Conservation (phyloP, 140 eudicot genomes). For the Stevia rebaudiana region DNA sequence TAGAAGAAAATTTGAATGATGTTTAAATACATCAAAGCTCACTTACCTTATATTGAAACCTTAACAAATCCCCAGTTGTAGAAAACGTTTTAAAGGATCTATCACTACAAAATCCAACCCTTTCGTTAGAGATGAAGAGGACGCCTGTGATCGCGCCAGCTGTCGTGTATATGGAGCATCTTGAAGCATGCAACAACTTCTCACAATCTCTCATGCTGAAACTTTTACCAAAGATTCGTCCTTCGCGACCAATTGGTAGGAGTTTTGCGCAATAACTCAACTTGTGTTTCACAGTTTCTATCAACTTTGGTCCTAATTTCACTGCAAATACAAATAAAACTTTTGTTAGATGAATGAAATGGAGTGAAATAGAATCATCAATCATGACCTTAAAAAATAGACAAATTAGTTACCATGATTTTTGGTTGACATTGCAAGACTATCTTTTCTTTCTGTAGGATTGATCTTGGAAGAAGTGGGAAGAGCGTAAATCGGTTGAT, state of each 20-base stretch:
- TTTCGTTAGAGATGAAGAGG: slow-evolving; percentile 36
- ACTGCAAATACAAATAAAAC: too few relatives aligned
- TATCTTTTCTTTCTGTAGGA: slow-evolving; percentile 6
- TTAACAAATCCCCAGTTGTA: slow-evolving; percentile 29
- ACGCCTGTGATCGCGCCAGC: slow-evolving; percentile 37
- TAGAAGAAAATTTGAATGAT: too few relatives aligned
- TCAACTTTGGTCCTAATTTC: not conserved
- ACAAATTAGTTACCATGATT: too few relatives aligned
- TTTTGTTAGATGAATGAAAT: too few relatives aligned
- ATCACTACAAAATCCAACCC: slow-evolving; percentile 40
- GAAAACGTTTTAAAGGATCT: slow-evolving; percentile 29
- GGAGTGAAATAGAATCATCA: too few relatives aligned
- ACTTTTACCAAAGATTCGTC: slow-evolving; percentile 21
- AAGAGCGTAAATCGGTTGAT: not conserved
- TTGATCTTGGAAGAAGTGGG: slow-evolving; percentile 4
- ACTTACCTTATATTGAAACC: slow-evolving; percentile 38
- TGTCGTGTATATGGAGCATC: slow-evolving; percentile 40
- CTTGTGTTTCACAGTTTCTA: slow-evolving; percentile 34
- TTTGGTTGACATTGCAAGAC: not conserved
- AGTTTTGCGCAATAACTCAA: slow-evolving; percentile 35
- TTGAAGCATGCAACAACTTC: slow-evolving; percentile 33
- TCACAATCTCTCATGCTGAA: slow-evolving; percentile 32
- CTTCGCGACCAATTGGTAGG: slow-evolving; percentile 25
- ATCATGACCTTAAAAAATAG: too few relatives aligned
- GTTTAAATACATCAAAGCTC: not conserved